Evolutionary conservation across 2,329 filamentous ascomycete genomes (phyloP).

Genomic region (Aureobasidium sp.): DNA sequence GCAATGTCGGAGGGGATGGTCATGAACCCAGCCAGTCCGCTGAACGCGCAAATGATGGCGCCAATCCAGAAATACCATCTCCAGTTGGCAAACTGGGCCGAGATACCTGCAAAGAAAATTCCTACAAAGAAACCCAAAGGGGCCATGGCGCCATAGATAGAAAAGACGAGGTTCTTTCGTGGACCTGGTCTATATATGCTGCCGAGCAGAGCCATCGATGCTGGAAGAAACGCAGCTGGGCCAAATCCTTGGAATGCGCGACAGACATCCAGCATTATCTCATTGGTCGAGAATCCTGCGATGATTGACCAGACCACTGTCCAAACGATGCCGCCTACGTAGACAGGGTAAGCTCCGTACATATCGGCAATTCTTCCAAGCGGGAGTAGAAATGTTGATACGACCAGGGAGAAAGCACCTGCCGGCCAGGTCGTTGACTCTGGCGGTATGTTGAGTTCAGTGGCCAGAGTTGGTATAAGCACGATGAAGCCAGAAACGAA

Average conservation of each 20-base stretch:
- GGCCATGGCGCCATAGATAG: slow-evolving; percentile 45
- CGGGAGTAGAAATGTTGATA: slow-evolving; percentile 42
- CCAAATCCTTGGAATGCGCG: slow-evolving; percentile 32
- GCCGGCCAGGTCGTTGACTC: slow-evolving; percentile 53
- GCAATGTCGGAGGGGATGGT: slow-evolving; percentile 44
- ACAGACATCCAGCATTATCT: slow-evolving; percentile 31
- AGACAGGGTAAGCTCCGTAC: slow-evolving; percentile 56
- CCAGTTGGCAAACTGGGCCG: slow-evolving; percentile 51
- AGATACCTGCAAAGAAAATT: slow-evolving; percentile 58
- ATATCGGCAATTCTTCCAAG: slow-evolving; percentile 47
- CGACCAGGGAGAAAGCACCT: slow-evolving; percentile 44
- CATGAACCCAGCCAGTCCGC: slow-evolving; percentile 38
- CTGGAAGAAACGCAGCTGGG: slow-evolving; percentile 30
- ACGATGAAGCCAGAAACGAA: slow-evolving; percentile 69
- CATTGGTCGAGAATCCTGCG: slow-evolving; percentile 27
- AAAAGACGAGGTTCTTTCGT: slow-evolving; percentile 31
- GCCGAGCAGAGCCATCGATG: slow-evolving; percentile 28
- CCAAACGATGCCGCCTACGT: slow-evolving; percentile 51
- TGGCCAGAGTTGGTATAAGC: slow-evolving; percentile 58
- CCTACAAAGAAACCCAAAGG: slow-evolving; percentile 53
- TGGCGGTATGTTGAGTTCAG: slow-evolving; percentile 58
- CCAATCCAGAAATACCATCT: slow-evolving; percentile 65
- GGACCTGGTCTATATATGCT: slow-evolving; percentile 31
- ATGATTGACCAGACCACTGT: slow-evolving; percentile 28
- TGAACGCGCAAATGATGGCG: slow-evolving; percentile 44